These are phyloP conservation scores for Chaetothyriales sp. DNA, from an alignment of 2,329 filamentous ascomycete genomes.

Conservation along the genomic window DNA sequence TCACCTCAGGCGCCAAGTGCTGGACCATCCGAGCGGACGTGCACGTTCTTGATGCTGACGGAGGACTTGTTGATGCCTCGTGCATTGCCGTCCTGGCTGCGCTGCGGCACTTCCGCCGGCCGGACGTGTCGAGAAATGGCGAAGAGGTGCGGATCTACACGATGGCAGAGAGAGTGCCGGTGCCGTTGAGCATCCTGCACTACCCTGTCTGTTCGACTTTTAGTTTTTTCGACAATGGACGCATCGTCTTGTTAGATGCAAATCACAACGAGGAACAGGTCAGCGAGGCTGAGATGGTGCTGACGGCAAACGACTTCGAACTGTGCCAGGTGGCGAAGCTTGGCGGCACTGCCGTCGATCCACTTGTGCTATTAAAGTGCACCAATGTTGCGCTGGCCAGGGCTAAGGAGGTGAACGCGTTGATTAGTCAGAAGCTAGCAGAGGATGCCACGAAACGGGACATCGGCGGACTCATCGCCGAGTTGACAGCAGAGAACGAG, in stretches of 20 bases:
- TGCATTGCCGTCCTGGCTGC: slow-evolving; percentile 80
- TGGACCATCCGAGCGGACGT: slow-evolving; percentile 85
- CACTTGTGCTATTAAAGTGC: slow-evolving; percentile 60
- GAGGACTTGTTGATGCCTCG: slow-evolving; percentile 70
- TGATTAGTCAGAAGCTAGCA: slow-evolving; percentile 58
- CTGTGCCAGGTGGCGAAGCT: slow-evolving; percentile 85
- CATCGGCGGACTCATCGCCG: slow-evolving; percentile 61
- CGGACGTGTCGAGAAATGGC: slow-evolving; percentile 74
- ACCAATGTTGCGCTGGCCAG: slow-evolving; percentile 59
- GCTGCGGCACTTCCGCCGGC: slow-evolving; percentile 77
- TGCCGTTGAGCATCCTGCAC: slow-evolving; percentile 79
- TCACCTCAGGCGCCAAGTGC: slow-evolving; percentile 77
- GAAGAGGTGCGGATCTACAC: slow-evolving; percentile 75
- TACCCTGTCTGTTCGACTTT: slow-evolving; percentile 85
- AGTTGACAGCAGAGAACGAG: slow-evolving; percentile 73
- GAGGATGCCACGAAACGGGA: slow-evolving; percentile 66
- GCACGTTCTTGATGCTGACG: slow-evolving; percentile 81
- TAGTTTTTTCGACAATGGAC: slow-evolving; percentile 51
- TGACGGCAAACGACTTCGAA: slow-evolving; percentile 84
- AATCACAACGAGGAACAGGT: slow-evolving; percentile 35
- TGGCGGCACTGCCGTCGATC: slow-evolving; percentile 69
- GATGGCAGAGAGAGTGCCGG: slow-evolving; percentile 71
- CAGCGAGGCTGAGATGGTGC: slow-evolving; percentile 52
- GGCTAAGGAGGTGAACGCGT: slow-evolving; percentile 61
- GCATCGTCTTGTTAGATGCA: slow-evolving; percentile 30